These are phyloP conservation scores for Bauhinia variegata DNA, from an alignment of 306 rosid species.

Conservation along the genomic window DNA sequence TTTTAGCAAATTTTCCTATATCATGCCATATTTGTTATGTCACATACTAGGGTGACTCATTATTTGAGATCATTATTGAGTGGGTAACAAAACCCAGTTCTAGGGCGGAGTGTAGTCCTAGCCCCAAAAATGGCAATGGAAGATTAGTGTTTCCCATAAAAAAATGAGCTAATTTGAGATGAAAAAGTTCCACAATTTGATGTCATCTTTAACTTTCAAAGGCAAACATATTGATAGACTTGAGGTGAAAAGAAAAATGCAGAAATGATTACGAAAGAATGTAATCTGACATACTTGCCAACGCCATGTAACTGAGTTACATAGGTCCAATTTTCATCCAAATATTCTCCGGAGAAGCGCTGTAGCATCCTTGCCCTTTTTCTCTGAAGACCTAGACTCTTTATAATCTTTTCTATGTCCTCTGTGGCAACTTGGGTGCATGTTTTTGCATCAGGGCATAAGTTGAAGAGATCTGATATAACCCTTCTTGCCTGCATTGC, in stretches of 20 bases:
- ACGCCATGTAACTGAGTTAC: constrained; percentile 73
- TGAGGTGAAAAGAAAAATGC: background rate
- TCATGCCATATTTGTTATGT: too few relatives aligned
- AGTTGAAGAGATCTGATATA: constrained; percentile 46
- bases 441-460: constrained; percentile 73
- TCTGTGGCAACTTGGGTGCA: constrained; percentile 46
- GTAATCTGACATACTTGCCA: constrained; percentile 58
- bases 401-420: constrained; percentile 53
- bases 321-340: constrained; percentile 65
- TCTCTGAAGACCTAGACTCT: constrained; percentile 55
- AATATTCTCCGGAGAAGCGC: constrained; percentile 61
- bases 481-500: constrained; percentile 49
- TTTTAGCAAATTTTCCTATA: too few relatives aligned
- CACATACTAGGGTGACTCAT: too few relatives aligned
- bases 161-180: too few relatives aligned
- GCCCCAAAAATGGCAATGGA: too few relatives aligned
- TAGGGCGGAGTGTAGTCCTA: too few relatives aligned
- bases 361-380: constrained; percentile 56
- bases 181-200: too few relatives aligned
- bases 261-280: background rate
- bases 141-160: too few relatives aligned
- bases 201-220: too few relatives aligned
- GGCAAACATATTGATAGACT: too few relatives aligned
- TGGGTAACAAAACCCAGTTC: too few relatives aligned
- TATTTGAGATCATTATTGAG: too few relatives aligned